Conservation (phyloP, 257 asterid genomes). For the Fraxinus cuspidata region DNA sequence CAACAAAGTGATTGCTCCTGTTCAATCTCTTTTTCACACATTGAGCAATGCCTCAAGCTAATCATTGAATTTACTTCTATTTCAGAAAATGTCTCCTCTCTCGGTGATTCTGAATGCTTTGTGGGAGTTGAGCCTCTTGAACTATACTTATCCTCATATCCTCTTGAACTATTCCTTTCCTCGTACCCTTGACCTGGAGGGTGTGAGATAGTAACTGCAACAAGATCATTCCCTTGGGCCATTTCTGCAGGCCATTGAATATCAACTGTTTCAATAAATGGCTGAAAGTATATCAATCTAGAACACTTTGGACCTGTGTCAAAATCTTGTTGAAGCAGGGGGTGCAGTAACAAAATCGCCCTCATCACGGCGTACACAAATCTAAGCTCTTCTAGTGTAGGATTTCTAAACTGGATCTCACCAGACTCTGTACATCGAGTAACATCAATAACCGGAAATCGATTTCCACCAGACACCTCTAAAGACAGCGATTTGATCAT, state of each 20-base stretch:
- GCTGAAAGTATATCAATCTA: slow-evolving; percentile 34
- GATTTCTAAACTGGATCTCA: slow-evolving; percentile 52
- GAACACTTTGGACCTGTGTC: slow-evolving; percentile 42
- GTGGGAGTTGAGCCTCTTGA: slow-evolving; percentile 26
- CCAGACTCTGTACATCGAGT: slow-evolving; percentile 39
- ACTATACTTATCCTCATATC: slow-evolving; percentile 16
- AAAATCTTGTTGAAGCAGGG: slow-evolving; percentile 46
- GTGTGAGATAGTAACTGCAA: slow-evolving; percentile 55
- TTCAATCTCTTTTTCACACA: slow-evolving; percentile 34
- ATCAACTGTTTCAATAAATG: slow-evolving; percentile 61
- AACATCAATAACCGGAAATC: slow-evolving; percentile 53
- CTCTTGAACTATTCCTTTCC: slow-evolving; percentile 15
- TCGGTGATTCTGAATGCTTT: not conserved
- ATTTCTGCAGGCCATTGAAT: slow-evolving; percentile 53
- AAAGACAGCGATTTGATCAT: slow-evolving; percentile 39
- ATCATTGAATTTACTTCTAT: slow-evolving; percentile 4
- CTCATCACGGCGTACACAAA: slow-evolving; percentile 41
- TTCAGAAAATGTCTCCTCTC: slow-evolving; percentile 31
- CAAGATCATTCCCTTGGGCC: slow-evolving; percentile 42
- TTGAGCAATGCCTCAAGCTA: slow-evolving; percentile 23
- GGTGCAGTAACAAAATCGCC: slow-evolving; percentile 49
- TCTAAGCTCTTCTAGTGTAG: slow-evolving; percentile 55
- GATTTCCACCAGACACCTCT: slow-evolving; percentile 54
- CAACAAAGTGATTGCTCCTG: slow-evolving; percentile 31
- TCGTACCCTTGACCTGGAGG: slow-evolving; percentile 44